Evolutionary conservation across 1,284 basidiomycete genomes (phyloP), one percentile per base, ranked within the genome.

Genomic region (Irpex sp.): DNA sequence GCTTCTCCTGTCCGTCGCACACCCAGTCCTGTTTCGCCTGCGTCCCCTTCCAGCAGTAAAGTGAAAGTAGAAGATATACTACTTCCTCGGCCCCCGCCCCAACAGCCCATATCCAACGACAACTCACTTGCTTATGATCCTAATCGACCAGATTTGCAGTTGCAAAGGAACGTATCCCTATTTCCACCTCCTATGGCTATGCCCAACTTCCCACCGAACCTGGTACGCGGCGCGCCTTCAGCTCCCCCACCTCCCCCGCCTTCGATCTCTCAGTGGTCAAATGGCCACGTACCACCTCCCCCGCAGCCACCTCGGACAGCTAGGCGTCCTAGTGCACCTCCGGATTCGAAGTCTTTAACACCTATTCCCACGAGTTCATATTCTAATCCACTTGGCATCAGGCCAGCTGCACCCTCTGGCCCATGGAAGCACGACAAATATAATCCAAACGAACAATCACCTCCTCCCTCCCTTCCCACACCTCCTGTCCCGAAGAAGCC

Each of bases 331-430:
- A 61, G 62, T 31, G 63, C 66, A 26, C 74, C 78, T 9, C 78
- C 72, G 21, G 77, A 79, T 58, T 72, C 74, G 5, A 78, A 77
- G 59, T 63, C 74, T 1, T 59, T 79, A 26, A 75, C 74, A 3
- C 76, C 75, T 63, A 76, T 79, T 31, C 68, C 77, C 17, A 68
- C 74, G 4, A 78, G 78, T 4, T 76, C 82, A 6, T 69, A 77
- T 36, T 78, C 75, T 0, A 86, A 85, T 68, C 82, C 83, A 33
- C 70, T 86, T 47, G 77, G 76, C 56, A 85, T 86, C 58, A 75
- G 78, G 36, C 82, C 84, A 7, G 46, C 65, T 15, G 58, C 26
- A 15, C 15, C 50, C 8, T 15, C 15, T n/a, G 37, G 37, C 26
- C 33, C 33, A 21, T 55, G 60, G 60, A n/a, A 50, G 17, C 37